These are phyloP conservation scores for Rhododendron kiyosumense DNA, from an alignment of 148 eudicot species.

Conservation along the genomic window DNA sequence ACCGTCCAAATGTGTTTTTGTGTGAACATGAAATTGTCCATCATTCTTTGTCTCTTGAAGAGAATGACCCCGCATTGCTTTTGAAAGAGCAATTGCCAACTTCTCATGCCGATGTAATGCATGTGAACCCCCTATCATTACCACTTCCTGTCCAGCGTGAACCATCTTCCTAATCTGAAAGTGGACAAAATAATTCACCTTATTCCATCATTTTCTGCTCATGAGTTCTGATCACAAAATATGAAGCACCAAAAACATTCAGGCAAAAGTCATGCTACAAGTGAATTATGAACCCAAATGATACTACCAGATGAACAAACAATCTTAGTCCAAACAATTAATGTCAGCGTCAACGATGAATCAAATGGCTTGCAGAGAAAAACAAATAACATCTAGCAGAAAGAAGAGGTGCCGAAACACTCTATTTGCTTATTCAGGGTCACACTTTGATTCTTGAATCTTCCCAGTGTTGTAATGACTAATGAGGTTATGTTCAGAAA, in stretches of 20 bases:
- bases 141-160: constrained; percentile 82
- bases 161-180: constrained; percentile 90
- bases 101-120: constrained; percentile 91
- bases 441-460: neutral
- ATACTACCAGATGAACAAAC: neutral
- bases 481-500: neutral
- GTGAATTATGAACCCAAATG: neutral
- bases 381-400: neutral
- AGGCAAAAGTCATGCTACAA: neutral
- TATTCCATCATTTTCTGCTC: too few species aligned
- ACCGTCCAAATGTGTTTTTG: constrained; percentile 93
- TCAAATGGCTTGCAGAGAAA: neutral
- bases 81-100: constrained; percentile 92
- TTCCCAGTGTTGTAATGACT: neutral
- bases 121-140: constrained; percentile 84
- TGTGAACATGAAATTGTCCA: constrained; percentile 94
- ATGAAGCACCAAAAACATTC: neutral
- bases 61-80: constrained; percentile 92
- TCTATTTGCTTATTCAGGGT: neutral
- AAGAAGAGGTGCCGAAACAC: neutral
- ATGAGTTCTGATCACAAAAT: neutral
- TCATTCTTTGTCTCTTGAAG: constrained; percentile 93
- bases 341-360: neutral
- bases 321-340: neutral
- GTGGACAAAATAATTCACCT: constrained; percentile 1